These are phyloP conservation scores for Kwoniella mangroviensis DNA, from an alignment of 768 basidiomycete species.

Conservation along the genomic window DNA sequence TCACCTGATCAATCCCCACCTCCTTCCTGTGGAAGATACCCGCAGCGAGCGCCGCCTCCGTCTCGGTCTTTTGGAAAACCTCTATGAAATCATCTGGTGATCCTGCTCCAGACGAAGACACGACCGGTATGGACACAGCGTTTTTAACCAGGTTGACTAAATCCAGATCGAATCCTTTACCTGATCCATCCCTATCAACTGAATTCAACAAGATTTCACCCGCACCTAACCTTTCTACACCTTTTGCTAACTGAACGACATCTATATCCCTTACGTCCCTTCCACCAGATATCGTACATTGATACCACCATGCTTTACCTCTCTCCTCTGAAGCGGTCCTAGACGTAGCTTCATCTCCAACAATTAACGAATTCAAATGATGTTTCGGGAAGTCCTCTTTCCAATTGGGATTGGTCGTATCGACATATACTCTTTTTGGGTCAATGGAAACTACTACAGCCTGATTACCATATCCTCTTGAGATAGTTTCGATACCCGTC, in stretches of 20 bases:
- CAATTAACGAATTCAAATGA: slow-evolving; percentile 61
- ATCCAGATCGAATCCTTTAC: slow-evolving; percentile 86
- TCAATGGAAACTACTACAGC: slow-evolving; percentile 98
- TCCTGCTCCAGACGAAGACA: slow-evolving; percentile 94
- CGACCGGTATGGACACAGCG: slow-evolving; percentile 84
- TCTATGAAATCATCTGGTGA: slow-evolving; percentile 79
- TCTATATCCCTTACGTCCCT: slow-evolving; percentile 81
- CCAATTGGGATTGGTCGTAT: slow-evolving; percentile 58
- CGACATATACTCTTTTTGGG: slow-evolving; percentile 82
- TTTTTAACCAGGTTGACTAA: slow-evolving; percentile 75
- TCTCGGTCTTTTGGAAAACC: slow-evolving; percentile 77
- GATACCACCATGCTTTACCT: slow-evolving; percentile 95
- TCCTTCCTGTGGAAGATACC: slow-evolving; percentile 95
- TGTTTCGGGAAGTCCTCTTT: slow-evolving; percentile 55
- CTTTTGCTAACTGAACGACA: slow-evolving; percentile 85
- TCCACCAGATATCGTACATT: slow-evolving; percentile 94
- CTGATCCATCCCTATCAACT: slow-evolving; percentile 94
- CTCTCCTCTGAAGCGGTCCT: slow-evolving; percentile 64
- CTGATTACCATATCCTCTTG: slow-evolving; percentile 85
- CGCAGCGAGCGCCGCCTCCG: slow-evolving; percentile 91
- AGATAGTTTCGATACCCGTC: slow-evolving; percentile 92
- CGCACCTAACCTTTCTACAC: slow-evolving; percentile 87
- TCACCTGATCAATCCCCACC: slow-evolving; percentile 82
- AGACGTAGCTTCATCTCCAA: slow-evolving; percentile 53
- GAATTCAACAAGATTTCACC: slow-evolving; percentile 95